A percentile compares a stretch with the other conserved stretches of the same genome.
Conservation (phyloP, 257 asterid species). For the Fraxinus pennsylvanica region DNA sequence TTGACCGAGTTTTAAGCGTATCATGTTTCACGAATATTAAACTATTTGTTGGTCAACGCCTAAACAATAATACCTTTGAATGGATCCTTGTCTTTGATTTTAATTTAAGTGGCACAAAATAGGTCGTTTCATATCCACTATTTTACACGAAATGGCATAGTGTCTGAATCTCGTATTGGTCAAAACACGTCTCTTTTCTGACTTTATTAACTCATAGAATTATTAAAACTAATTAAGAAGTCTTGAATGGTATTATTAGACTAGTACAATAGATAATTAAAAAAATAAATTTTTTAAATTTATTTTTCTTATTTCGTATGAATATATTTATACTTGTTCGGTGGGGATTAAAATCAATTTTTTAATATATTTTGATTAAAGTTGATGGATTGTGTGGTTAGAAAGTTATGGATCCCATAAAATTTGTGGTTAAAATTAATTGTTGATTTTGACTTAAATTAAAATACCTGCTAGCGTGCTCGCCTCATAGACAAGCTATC, state of each 20-base stretch:
- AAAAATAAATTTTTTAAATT: too few species aligned
- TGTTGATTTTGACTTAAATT: too few species aligned
- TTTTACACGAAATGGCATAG: background rate
- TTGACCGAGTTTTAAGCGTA: background rate
- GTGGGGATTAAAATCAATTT: too few species aligned
- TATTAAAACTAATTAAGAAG: background rate
- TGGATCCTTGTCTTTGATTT: background rate
- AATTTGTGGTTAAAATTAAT: too few species aligned
- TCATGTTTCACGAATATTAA: background rate
- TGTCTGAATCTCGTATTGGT: conserved; percentile 23
- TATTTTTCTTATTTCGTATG: too few species aligned
- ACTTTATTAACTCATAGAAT: background rate
- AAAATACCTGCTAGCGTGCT: too few species aligned
- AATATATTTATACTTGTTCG: too few species aligned
- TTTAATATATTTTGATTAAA: too few species aligned
- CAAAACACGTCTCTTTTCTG: conserved; percentile 39
- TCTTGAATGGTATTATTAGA: background rate
- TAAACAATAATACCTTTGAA: background rate
- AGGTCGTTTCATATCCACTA: background rate
- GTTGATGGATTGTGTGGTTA: too few species aligned
- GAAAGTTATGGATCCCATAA: too few species aligned
- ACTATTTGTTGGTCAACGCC: background rate
- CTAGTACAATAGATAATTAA: too few species aligned
- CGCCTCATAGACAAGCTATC: too few species aligned
- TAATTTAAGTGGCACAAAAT: background rate